These are phyloP conservation scores for Yamagishiella unicocca DNA, from an alignment of 139 green algal species.

Conservation along the genomic window DNA sequence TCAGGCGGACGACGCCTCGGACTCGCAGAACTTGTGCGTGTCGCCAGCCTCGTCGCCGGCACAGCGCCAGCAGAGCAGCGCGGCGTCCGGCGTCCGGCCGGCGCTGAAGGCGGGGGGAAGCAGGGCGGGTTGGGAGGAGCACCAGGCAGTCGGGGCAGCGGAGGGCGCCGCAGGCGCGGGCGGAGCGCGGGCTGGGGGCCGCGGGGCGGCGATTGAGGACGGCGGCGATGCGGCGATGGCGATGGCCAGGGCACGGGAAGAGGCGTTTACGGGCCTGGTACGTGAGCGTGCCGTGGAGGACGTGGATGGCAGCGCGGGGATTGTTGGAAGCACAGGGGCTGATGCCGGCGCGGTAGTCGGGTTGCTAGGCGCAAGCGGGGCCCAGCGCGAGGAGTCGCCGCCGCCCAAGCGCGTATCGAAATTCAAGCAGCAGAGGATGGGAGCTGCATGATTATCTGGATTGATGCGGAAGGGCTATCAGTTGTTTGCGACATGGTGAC, in stretches of 20 bases:
- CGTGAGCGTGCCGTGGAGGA: neutral
- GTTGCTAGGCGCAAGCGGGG: neutral
- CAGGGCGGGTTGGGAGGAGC: neutral
- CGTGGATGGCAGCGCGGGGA: neutral
- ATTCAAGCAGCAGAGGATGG: constrained; percentile 56
- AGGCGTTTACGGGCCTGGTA: constrained; percentile 18
- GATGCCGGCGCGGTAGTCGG: neutral
- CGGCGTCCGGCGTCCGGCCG: neutral
- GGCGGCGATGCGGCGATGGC: constrained; percentile 22
- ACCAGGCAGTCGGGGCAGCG: neutral
- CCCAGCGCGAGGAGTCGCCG: neutral
- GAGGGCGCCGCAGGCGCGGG: neutral
- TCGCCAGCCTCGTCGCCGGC: too few relatives aligned
- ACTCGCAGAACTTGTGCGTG: too few relatives aligned
- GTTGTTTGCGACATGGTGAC: too few relatives aligned
- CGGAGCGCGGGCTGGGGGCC: neutral
- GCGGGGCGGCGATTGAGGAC: constrained; percentile 1
- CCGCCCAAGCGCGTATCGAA: constrained; percentile 41
- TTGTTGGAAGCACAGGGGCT: neutral
- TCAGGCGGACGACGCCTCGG: neutral
- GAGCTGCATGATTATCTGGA: constrained; percentile 7
- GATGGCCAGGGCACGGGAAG: constrained; percentile 34
- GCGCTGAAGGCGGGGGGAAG: constrained; percentile 1
- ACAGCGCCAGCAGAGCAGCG: neutral
- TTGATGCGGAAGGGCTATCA: too few relatives aligned